Percentiles rank a stretch among this genome's conserved stretches.
phyloP scores from a whole-genome alignment of 495 filamentous ascomycete species.

The Viridothelium virens region DNA sequence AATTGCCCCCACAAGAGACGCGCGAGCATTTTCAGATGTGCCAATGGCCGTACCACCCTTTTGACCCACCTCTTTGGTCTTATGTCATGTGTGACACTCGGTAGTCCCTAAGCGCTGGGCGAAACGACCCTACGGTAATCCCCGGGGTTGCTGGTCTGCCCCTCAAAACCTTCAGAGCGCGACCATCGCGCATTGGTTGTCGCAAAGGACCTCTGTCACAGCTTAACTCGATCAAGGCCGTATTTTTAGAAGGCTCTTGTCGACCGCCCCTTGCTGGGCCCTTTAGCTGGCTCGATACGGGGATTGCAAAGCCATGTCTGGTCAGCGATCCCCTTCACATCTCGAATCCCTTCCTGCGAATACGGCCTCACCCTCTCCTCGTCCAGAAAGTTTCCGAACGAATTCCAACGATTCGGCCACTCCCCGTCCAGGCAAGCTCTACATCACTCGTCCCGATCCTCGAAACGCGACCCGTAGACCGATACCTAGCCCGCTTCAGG shows the following conservation, averaged over 20 bases:
- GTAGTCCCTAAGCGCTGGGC: slow-evolving; percentile 1
- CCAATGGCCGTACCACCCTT: not conserved
- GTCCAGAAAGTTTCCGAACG: slow-evolving; percentile 12
- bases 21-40: not conserved
- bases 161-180: slow-evolving; percentile 11
- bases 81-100: not conserved
- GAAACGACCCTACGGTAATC: slow-evolving; percentile 4
- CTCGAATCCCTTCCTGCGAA: slow-evolving; percentile 5
- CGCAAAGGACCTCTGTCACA: slow-evolving; percentile 10
- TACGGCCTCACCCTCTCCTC: not conserved
- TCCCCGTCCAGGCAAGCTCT: not conserved
- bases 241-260: not conserved
- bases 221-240: not conserved
- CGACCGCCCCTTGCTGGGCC: not conserved
- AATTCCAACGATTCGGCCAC: slow-evolving; percentile 7
- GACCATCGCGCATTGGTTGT: slow-evolving; percentile 12
- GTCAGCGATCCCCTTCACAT: slow-evolving; percentile 8
- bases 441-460: slow-evolving; percentile 9
- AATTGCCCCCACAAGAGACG: not conserved
- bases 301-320: slow-evolving; percentile 8
- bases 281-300: not conserved
- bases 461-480: slow-evolving; percentile 6
- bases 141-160: slow-evolving; percentile 10
- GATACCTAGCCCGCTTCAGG: slow-evolving; percentile 12
- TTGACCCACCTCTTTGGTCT: not conserved